Conservation (phyloP, 768 basidiomycete species). For the Steccherinum ochraceum region DNA sequence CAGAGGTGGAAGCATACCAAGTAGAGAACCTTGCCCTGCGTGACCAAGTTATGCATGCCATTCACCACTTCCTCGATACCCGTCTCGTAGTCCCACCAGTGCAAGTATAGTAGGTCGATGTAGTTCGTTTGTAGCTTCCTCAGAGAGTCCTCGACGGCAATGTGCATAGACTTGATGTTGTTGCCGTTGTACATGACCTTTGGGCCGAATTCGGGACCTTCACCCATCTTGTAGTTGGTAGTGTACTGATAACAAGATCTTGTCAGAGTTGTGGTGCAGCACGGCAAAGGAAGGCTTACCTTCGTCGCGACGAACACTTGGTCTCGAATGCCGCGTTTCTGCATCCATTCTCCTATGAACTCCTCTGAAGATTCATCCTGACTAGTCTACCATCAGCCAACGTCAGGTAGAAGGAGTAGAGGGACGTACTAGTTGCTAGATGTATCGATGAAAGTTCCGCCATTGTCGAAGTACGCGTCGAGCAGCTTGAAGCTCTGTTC, state of each 20-base stretch:
- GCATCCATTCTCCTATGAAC: too few species aligned
- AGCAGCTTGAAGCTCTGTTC: constrained; percentile 34
- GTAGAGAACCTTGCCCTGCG: constrained; percentile 30
- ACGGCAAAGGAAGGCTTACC: constrained; percentile 4
- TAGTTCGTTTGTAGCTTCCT: constrained; percentile 35
- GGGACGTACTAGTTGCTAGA: constrained; percentile 30
- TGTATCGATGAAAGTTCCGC: constrained; percentile 26
- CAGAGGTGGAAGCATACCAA: constrained; percentile 10
- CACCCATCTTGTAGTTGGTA: constrained; percentile 3
- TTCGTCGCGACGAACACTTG: constrained; percentile 29
- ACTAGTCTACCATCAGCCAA: background rate
- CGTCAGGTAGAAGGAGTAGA: background rate
- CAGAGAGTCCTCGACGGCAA: constrained; percentile 26
- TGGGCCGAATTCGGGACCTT: background rate
- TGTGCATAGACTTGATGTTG: constrained; percentile 25
- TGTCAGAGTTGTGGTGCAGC: background rate
- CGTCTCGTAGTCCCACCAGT: constrained; percentile 34
- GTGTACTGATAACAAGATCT: constrained; percentile 1
- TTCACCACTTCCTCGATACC: constrained; percentile 35
- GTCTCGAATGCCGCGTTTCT: constrained; percentile 26
- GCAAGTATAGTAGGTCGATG: constrained; percentile 39
- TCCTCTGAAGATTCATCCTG: constrained; percentile 30
- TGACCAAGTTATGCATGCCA: constrained; percentile 28
- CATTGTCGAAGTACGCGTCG: constrained; percentile 27
- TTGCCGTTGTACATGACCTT: constrained; percentile 33